Conservation (phyloP, 148 eudicot species). For the Camellia japonica region DNA sequence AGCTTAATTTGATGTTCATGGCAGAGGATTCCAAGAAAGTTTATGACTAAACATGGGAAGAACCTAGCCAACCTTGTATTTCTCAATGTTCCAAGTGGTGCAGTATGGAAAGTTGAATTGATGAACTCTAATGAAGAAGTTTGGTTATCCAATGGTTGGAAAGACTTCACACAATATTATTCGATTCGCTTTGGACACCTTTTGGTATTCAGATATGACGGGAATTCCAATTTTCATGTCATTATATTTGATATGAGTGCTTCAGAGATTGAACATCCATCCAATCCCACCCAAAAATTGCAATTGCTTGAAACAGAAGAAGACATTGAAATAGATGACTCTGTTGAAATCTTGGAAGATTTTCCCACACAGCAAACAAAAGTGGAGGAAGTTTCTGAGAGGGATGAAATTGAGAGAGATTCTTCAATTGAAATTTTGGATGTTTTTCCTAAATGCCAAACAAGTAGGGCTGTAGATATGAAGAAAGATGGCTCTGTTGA, state of each 20-base stretch:
- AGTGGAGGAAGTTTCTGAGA: neutral
- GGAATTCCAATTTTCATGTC: conserved; percentile 29
- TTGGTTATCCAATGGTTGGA: conserved; percentile 45
- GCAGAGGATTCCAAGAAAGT: conserved; percentile 35
- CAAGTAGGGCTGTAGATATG: neutral
- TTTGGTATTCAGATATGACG: conserved; percentile 30
- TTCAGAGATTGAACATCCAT: conserved; percentile 43
- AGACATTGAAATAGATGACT: neutral
- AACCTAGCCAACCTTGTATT: conserved; percentile 15
- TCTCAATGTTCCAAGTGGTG: conserved; percentile 32
- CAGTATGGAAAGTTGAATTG: conserved; percentile 30
- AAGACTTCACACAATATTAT: conserved; percentile 28
- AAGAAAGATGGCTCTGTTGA: neutral
- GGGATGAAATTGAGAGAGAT: neutral
- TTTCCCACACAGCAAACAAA: neutral
- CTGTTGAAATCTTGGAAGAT: neutral
- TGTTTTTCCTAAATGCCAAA: neutral
- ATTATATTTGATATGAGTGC: conserved; percentile 34
- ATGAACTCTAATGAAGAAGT: conserved; percentile 14
- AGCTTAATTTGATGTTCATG: neutral
- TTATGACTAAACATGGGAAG: conserved; percentile 20
- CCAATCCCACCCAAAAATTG: neutral
- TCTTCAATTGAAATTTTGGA: neutral
- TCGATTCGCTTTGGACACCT: conserved; percentile 29
- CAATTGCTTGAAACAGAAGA: neutral